phyloP scores from a whole-genome alignment of 768 basidiomycete genomes.

The Kwoniella sp. region DNA sequence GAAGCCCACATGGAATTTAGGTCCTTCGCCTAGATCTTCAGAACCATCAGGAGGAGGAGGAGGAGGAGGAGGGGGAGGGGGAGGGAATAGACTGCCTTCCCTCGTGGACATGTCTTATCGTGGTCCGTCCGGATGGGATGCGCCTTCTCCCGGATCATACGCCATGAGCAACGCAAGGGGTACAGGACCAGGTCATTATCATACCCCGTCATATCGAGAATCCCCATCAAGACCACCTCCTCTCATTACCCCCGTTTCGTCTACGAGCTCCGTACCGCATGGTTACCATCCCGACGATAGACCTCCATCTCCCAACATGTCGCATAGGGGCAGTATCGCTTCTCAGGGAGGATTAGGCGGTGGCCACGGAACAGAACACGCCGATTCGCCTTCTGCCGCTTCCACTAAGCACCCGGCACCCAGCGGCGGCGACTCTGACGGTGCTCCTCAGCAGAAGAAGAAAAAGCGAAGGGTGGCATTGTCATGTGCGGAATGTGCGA shows the following conservation, averaged over 20 bases:
- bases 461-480: conserved; percentile 54
- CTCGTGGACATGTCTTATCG: conserved; percentile 29
- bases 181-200: conserved; percentile 3
- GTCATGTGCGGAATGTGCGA: conserved; percentile 53
- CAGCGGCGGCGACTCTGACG: conserved; percentile 11
- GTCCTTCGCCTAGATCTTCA: conserved; percentile 20
- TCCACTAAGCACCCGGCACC: conserved; percentile 7
- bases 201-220: conserved; percentile 6
- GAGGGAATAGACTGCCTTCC: conserved; percentile 25
- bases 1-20: conserved; percentile 13
- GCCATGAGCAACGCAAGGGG: conserved; percentile 22
- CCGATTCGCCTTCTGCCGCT: not conserved
- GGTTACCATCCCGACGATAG: conserved; percentile 9
- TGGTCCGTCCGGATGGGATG: conserved; percentile 20
- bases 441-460: conserved; percentile 34
- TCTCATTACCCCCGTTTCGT: conserved; percentile 17
- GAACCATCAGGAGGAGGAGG: not conserved
- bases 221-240: conserved; percentile 25
- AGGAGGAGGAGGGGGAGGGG: conserved; percentile 6
- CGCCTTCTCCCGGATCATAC: conserved; percentile 24
- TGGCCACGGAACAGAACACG: not conserved
- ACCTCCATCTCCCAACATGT: not conserved
- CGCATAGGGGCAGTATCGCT: conserved; percentile 5
- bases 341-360: conserved; percentile 4
- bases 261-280: not conserved